Base-by-base conservation (phyloP, 805 yeast species). In the Nakazawaea pomicola region DNA sequence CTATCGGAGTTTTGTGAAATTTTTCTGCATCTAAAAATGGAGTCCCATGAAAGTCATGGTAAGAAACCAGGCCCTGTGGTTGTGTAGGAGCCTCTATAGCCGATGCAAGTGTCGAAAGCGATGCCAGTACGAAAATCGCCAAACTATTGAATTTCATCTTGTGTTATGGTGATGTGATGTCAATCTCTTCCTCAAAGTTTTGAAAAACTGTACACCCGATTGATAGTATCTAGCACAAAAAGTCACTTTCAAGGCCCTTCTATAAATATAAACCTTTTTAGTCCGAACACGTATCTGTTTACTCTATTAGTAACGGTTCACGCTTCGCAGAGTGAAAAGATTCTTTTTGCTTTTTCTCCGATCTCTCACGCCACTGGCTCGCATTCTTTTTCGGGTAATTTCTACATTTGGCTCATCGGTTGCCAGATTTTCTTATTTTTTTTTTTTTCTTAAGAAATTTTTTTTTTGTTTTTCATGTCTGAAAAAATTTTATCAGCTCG, bases 1-100 rank as follows among this genome's bases (percentile, higher is more conserved):
- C 46, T 14, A 62, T 54, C 11, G 46, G 38, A 2, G 53, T 29
- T 7, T 47, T 25, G 2, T 44, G 29, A 40, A 58, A 62, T 6
- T 43, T 4, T 9, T 33, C 34, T 8, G 14, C 15, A 16, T 42
- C 35, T 23, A 37, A 33, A 18, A 37, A 42, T 19, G 45, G 45
- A 4, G 45, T 32, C 7, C 33, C 38, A n/a, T 12, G 34, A 28
- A 42, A 42, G 15, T 37, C 41, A 33, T 42, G 45, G 36, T 30
- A 36, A 16, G 33, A 14, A 6, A 36, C 29, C 15, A 17, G 20
- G 3, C 29, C 35, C n/a, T 16, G 23, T 21, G 34, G 43, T 6
- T 33, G 39, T 16, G 29, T 11, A 2, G 36, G 44, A 10, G 15
- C 24, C 28, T 33, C 43, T 27, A 33, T 28, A 9, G 29, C 14